Evolutionary conservation across 306 rosid genomes (phyloP).

Genomic region (Senna siamea): DNA sequence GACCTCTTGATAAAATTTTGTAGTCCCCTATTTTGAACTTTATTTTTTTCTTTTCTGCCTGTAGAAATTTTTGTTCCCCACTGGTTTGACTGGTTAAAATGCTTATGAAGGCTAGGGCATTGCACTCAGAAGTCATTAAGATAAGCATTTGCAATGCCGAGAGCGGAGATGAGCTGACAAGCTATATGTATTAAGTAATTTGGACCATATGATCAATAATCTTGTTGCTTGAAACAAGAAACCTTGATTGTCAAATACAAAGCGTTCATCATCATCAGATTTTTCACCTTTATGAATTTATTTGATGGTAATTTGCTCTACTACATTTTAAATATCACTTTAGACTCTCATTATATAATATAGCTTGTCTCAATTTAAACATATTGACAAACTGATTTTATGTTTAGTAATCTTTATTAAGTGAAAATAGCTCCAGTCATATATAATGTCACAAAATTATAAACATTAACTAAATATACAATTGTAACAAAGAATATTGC

Average conservation of each 20-base stretch:
- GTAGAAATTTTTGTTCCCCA: neutral
- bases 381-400: no score
- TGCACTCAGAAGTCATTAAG: neutral
- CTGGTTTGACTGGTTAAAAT: constrained; percentile 9
- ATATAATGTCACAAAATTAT: no score
- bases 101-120: constrained; percentile 1
- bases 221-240: neutral
- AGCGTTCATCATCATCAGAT: no score
- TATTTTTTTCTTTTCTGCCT: neutral
- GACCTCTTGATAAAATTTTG: constrained; percentile 73
- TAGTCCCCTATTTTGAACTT: constrained; percentile 30
- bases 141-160: neutral
- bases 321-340: no score
- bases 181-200: neutral
- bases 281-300: no score
- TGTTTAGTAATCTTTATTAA: no score
- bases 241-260: neutral
- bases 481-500: no score
- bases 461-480: neutral
- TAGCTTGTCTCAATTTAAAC: no score
- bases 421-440: no score
- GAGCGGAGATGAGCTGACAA: neutral
- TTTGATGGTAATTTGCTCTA: no score
- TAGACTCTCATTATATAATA: no score
- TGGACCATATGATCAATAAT: neutral